Evolutionary conservation across 176 grass and related monocot genomes (phyloP).

Genomic region (Olyra latifolia): DNA sequence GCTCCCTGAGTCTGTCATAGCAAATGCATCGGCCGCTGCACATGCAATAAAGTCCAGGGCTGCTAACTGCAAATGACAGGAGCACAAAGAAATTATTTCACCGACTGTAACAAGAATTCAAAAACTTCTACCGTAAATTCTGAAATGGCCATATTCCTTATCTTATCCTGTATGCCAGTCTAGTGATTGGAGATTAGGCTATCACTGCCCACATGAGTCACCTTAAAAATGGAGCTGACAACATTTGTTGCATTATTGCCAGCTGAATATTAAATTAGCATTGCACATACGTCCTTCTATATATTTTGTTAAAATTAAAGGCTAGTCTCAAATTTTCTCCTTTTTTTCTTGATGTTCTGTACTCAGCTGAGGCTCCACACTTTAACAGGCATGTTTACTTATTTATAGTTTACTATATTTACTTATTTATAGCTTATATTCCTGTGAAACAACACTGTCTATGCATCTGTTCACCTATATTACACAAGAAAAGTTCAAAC

Average conservation of each 20-base stretch:
- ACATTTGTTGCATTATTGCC: not conserved
- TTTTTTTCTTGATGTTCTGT: not conserved
- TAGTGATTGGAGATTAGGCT: not conserved
- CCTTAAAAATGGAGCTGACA: not conserved
- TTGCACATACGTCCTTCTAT: not conserved
- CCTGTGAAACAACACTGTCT: not conserved
- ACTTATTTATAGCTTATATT: not conserved
- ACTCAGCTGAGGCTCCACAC: not conserved
- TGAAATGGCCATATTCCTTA: not conserved
- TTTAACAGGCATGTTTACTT: not conserved
- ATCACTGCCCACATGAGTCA: not conserved
- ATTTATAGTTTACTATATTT: not conserved
- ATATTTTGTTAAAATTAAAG: slow-evolving; percentile 1
- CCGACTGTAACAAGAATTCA: slow-evolving; percentile 11
- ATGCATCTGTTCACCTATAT: slow-evolving; percentile 20
- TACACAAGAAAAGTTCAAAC: slow-evolving; percentile 3
- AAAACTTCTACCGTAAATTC: not conserved
- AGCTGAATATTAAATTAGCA: not conserved
- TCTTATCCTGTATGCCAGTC: not conserved
- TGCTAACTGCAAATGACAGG: slow-evolving; percentile 61
- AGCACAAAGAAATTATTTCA: slow-evolving; percentile 23
- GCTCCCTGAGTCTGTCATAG: slow-evolving; percentile 95
- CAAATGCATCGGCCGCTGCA: slow-evolving; percentile 94
- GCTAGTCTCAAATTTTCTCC: not conserved
- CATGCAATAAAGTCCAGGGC: slow-evolving; percentile 93